Conservation (phyloP, 495 filamentous ascomycete genomes). For the Xylaria sp. region DNA sequence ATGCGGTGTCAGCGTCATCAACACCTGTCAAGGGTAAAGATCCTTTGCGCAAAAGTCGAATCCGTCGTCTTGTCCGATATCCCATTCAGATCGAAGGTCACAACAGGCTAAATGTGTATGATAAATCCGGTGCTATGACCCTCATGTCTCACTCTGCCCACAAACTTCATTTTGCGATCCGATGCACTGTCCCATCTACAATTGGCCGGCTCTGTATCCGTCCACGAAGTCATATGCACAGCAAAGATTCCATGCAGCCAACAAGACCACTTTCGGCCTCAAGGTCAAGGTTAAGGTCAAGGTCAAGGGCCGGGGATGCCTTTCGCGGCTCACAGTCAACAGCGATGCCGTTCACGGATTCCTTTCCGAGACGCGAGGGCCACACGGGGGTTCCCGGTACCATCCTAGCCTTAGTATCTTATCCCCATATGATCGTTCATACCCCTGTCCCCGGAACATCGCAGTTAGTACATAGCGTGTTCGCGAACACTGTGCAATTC, state of each 20-base stretch:
- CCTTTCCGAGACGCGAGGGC: constrained; percentile 14
- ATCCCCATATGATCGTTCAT: constrained; percentile 11
- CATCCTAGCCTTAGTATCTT: background rate
- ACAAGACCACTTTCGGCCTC: constrained; percentile 9
- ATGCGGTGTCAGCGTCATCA: constrained; percentile 16
- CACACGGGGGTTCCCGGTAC: constrained; percentile 2
- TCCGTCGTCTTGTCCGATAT: constrained; percentile 4
- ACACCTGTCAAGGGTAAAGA: background rate
- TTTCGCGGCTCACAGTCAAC: constrained; percentile 15
- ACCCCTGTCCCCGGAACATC: background rate
- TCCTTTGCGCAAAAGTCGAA: constrained; percentile 8
- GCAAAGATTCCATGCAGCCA: constrained; percentile 15
- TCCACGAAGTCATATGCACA: constrained; percentile 4
- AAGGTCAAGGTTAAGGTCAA: constrained; percentile 16
- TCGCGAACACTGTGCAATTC: background rate
- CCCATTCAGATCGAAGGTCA: constrained; percentile 1
- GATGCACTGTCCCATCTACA: background rate
- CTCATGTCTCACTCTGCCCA: constrained; percentile 3
- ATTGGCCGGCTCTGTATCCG: constrained; percentile 6
- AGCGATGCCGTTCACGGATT: constrained; percentile 9
- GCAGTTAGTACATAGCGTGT: background rate
- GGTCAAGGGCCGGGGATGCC: constrained; percentile 17
- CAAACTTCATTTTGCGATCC: background rate
- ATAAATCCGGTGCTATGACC: constrained; percentile 6
- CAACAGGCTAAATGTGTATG: constrained; percentile 15